phyloP scores from a whole-genome alignment of 352 stramenopile species.

The Phytophthora pini region DNA sequence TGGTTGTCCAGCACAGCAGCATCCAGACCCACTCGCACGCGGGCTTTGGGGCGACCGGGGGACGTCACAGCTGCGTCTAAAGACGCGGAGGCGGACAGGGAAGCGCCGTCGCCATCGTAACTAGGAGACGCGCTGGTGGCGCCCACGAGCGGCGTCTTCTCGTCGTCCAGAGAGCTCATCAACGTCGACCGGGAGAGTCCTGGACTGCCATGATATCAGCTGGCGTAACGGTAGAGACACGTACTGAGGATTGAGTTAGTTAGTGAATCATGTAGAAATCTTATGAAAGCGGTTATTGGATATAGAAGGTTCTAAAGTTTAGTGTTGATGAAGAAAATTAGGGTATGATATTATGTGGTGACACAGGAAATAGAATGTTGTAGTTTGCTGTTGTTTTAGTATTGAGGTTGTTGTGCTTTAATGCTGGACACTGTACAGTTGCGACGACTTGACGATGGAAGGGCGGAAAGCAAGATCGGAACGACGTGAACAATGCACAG shows the following conservation, averaged over 20 bases:
- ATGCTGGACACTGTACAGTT: not conserved
- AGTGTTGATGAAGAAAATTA: no score
- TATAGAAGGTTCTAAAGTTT: no score
- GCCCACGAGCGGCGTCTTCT: constrained; percentile 51
- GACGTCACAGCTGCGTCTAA: constrained; percentile 8
- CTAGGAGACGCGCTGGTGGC: not conserved
- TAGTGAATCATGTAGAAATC: no score
- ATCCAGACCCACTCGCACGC: constrained; percentile 68
- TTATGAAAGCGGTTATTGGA: no score
- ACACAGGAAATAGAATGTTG: no score
- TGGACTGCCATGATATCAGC: not conserved
- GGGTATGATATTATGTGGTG: no score
- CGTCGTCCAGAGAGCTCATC: constrained; percentile 39
- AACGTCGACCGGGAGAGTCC: constrained; percentile 9
- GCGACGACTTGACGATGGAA: constrained; percentile 25
- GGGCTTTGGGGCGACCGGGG: constrained; percentile 32
- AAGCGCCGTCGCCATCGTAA: constrained; percentile 14
- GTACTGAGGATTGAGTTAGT: no score
- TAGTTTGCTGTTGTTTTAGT: no score
- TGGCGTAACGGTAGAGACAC: not conserved
- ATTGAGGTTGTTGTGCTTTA: not conserved
- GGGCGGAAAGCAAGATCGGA: constrained; percentile 15
- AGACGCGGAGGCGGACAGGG: constrained; percentile 1
- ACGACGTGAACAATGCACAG: not conserved
- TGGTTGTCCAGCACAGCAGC: constrained; percentile 76